These are phyloP conservation scores for Chamaecrista fasciculata DNA, from an alignment of 306 rosid species.

Conservation along the genomic window DNA sequence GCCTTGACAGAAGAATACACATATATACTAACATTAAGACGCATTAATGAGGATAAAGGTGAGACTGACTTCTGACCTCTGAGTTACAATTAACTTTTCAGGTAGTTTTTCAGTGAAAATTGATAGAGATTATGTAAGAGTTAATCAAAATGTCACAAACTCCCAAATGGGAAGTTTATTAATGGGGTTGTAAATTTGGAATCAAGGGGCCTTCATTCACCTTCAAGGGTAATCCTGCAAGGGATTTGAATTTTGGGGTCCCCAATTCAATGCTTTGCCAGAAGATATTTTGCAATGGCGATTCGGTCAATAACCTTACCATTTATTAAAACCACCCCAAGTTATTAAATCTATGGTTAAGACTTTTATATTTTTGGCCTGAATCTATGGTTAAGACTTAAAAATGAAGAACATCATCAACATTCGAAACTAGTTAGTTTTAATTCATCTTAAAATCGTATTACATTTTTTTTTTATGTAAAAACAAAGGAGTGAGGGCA, in stretches of 20 bases:
- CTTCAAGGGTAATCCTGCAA: neutral
- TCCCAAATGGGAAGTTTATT: neutral
- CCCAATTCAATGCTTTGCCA: neutral
- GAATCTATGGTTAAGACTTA: neutral
- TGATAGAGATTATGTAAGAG: neutral
- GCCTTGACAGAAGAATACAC: neutral
- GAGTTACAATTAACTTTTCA: neutral
- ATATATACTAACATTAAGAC: neutral
- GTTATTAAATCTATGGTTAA: too few species aligned
- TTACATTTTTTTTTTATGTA: neutral
- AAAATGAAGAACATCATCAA: neutral
- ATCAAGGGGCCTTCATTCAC: neutral
- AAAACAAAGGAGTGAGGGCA: neutral
- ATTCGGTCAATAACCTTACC: too few species aligned
- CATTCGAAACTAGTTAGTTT: neutral
- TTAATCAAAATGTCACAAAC: neutral
- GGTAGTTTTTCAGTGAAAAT: neutral
- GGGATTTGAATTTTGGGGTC: neutral
- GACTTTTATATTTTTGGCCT: too few species aligned
- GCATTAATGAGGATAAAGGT: neutral
- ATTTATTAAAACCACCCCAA: too few species aligned
- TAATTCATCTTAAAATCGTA: conserved; percentile 8
- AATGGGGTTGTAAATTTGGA: neutral
- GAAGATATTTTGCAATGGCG: conserved; percentile 13
- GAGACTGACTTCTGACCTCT: neutral